Evolutionary conservation across 805 yeast species (phyloP), one percentile per base, ranked within the genome.

Genomic region (Dipodascopsis tothii): DNA sequence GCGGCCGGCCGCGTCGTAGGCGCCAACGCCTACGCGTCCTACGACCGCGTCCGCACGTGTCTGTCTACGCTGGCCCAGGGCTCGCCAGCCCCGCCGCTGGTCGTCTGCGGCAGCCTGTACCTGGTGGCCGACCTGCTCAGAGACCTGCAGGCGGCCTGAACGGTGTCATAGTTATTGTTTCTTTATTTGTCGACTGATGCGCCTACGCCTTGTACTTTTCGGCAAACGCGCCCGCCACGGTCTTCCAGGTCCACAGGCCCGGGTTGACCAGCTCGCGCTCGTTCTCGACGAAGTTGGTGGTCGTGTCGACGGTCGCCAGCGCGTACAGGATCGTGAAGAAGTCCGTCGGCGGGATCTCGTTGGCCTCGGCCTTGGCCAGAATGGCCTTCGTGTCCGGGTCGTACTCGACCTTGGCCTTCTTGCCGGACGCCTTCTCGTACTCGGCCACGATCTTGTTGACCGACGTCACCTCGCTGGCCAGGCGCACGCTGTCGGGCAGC

Each of bases 61-160:
- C n/a, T n/a, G n/a, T n/a, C n/a, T n/a, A n/a, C n/a, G n/a, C n/a
- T n/a, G n/a, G n/a, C n/a, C n/a, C n/a, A n/a, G n/a, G n/a, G n/a
- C n/a, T n/a, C n/a, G n/a, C n/a, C n/a, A n/a, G n/a, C n/a, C n/a
- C n/a, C 40, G 28, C 41, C 61, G 2, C 58, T 75, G 2, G 74
- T 83, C 1, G 66, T 82, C 2, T 81, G 84, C 55, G 92, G 92
- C 0, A 80, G 87, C 46, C 61, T 83, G 39, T 83, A 83, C 56
- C 63, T 83, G 3, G 78, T 77, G 11, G 80, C 81, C 1, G 80
- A 81, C 45, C 60, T 78, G 9, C 21, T 25, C 9, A 25, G 14
- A 25, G 36, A 17, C n/a, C n/a, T n/a, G n/a, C n/a, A n/a, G n/a
- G n/a, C n/a, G n/a, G n/a, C n/a, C n/a, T n/a, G n/a, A n/a, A n/a